These are phyloP conservation scores for Osmanthus fragrans DNA, from an alignment of 257 asterid species.

Conservation along the genomic window DNA sequence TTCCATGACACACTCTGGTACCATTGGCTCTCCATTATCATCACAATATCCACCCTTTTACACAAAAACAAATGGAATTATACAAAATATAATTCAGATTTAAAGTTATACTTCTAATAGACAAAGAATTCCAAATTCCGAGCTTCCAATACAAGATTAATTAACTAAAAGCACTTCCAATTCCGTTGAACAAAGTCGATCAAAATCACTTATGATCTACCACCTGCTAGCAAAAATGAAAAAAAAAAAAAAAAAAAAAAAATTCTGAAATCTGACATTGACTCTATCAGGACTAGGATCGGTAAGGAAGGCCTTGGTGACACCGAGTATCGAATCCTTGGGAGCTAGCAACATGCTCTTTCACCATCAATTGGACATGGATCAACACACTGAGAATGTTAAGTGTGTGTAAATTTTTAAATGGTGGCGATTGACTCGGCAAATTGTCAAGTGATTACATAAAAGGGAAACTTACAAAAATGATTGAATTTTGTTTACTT, in stretches of 20 bases:
- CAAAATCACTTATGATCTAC: not conserved
- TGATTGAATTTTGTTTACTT: no score
- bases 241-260: no score
- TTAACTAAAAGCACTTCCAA: no score
- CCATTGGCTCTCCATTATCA: slow-evolving; percentile 93
- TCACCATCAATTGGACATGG: no score
- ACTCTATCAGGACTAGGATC: slow-evolving; percentile 30
- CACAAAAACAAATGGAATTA: not conserved
- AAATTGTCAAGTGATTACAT: no score
- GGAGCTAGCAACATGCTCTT: no score
- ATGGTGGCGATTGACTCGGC: no score
- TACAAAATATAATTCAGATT: not conserved
- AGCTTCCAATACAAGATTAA: not conserved
- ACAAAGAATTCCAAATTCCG: slow-evolving; percentile 1
- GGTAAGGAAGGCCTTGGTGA: slow-evolving; percentile 89
- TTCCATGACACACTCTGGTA: slow-evolving; percentile 88
- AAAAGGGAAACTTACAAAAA: no score
- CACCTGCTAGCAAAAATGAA: not conserved
- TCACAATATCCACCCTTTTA: slow-evolving; percentile 88
- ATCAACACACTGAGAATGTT: no score
- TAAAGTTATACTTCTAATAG: not conserved
- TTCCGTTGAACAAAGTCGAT: no score
- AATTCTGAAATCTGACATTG: no score
- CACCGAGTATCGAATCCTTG: slow-evolving; percentile 89
- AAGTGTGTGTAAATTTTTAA: no score